Conservation (phyloP, 2,329 filamentous ascomycete species). For the Biscogniauxia sp. region DNA sequence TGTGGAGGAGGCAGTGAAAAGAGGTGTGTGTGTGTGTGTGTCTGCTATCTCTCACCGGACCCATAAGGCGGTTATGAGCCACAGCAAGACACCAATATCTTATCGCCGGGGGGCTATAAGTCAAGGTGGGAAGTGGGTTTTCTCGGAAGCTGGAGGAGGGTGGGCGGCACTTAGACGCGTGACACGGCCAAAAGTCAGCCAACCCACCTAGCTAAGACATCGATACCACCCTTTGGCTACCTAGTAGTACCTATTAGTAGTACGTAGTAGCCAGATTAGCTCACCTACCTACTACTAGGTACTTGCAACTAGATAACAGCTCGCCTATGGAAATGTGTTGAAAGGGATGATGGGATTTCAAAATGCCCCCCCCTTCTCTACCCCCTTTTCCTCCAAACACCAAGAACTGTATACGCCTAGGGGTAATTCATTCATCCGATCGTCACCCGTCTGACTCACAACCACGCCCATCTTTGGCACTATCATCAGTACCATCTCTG, state of each 20-base stretch:
- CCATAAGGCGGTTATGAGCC: slow-evolving; percentile 17
- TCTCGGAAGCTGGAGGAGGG: slow-evolving; percentile 23
- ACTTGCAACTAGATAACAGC: slow-evolving; percentile 12
- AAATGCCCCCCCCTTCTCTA: slow-evolving; percentile 7
- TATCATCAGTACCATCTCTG: too few species aligned
- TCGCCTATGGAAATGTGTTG: slow-evolving; percentile 23
- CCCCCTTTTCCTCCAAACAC: not conserved
- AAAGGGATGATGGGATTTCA: slow-evolving; percentile 25
- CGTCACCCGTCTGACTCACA: slow-evolving; percentile 16
- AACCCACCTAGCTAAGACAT: slow-evolving; percentile 34
- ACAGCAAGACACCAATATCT: slow-evolving; percentile 24
- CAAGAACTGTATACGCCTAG: not conserved
- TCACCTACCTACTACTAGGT: too few species aligned
- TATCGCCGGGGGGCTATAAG: slow-evolving; percentile 24
- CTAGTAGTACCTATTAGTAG: slow-evolving; percentile 1
- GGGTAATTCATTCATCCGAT: not conserved
- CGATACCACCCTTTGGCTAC: slow-evolving; percentile 26
- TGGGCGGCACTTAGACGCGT: slow-evolving; percentile 32
- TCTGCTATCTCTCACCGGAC: slow-evolving; percentile 27
- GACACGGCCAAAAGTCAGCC: slow-evolving; percentile 33
- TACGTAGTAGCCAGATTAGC: slow-evolving; percentile 7
- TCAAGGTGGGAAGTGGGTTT: slow-evolving; percentile 19
- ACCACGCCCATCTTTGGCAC: not conserved
- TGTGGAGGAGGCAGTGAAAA: slow-evolving; percentile 23
- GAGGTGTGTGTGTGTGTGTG: slow-evolving; percentile 5